Base-by-base conservation (phyloP, 2,329 filamentous ascomycete species). In the Exophiala viscosa region DNA sequence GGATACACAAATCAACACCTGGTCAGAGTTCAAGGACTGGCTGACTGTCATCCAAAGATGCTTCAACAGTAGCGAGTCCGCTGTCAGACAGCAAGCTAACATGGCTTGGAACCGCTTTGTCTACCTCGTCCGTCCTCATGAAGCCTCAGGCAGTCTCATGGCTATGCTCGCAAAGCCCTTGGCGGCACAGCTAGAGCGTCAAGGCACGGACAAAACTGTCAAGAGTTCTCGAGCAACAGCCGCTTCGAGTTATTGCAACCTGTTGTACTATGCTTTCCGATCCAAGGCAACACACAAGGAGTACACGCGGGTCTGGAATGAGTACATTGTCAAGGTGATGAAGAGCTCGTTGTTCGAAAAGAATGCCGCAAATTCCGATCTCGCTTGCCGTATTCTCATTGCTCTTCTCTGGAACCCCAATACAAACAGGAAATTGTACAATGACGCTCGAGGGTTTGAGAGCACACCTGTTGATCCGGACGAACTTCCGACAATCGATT, bases 21-120 rank as follows among this genome's bases (percentile, higher is more conserved):
- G 92, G 88, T 77, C 85, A 31, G 82, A 87, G 64, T 83, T 90
- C 57, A 80, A 77, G 23, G 76, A 80, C 5, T 96, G 90, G 87
- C 75, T 96, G 6, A 78, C 80, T 31, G 78, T 96, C 8, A 85
- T 95, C 14, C 87, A 96, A 63, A 79, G 78, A 57, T 93, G 89
- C 64, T 90, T 97, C 70, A 95, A 95, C 65, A 86, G 83, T 60
- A 80, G 81, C 47, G 89, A 96, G 58, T 72, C 78, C 3, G 73
- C 78, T 40, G 87, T 85, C 40, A 89, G 86, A 62, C 76, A 82
- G 11, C 85, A 95, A 63, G 88, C 91, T 17, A 90, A 92, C 63
- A 74, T 85, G 50, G 90, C 90, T 1, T 96, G 92, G 88, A 89
- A 88, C 62, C 85, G 88, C 48, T 83, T 96, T 40, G 81, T 93